Evolutionary conservation across 1,284 basidiomycete species (phyloP).

Genomic region (Tausonia pullulans): DNA sequence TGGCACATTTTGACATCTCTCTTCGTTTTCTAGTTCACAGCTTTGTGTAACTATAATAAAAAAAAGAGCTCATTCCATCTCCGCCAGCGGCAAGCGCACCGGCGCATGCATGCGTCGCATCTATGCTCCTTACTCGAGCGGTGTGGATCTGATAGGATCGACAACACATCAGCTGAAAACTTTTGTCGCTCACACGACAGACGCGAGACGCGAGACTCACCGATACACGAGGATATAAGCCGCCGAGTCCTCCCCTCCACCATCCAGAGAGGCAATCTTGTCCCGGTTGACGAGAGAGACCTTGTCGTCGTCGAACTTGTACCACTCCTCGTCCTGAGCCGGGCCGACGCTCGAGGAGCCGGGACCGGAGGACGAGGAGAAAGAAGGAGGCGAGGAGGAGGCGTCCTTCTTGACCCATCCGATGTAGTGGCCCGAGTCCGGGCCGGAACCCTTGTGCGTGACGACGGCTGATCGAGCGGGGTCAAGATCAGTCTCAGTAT

Average conservation of each 20-base stretch:
- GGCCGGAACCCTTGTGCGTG: constrained; percentile 91
- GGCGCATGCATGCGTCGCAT: background rate
- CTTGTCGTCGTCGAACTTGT: constrained; percentile 88
- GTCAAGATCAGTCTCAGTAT: no score
- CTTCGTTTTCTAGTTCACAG: background rate
- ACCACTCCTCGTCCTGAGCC: constrained; percentile 46
- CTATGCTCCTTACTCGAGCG: constrained; percentile 7
- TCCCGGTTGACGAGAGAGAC: constrained; percentile 54
- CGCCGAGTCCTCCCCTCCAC: constrained; percentile 67
- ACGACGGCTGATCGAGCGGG: constrained; percentile 55
- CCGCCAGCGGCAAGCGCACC: no score
- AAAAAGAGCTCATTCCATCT: background rate
- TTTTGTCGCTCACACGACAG: background rate
- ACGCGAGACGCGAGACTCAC: constrained; percentile 26
- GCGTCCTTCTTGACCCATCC: constrained; percentile 55
- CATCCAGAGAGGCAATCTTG: constrained; percentile 70
- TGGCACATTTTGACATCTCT: background rate
- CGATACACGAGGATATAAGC: constrained; percentile 80
- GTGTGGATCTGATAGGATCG: background rate
- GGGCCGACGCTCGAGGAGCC: constrained; percentile 45
- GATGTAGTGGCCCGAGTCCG: constrained; percentile 89
- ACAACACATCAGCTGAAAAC: no score
- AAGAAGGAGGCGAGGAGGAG: constrained; percentile 38
- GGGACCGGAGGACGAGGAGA: constrained; percentile 34
- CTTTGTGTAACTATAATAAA: background rate